phyloP scores from a whole-genome alignment of 1,284 basidiomycete species.

The Chalciporus piperatoides region DNA sequence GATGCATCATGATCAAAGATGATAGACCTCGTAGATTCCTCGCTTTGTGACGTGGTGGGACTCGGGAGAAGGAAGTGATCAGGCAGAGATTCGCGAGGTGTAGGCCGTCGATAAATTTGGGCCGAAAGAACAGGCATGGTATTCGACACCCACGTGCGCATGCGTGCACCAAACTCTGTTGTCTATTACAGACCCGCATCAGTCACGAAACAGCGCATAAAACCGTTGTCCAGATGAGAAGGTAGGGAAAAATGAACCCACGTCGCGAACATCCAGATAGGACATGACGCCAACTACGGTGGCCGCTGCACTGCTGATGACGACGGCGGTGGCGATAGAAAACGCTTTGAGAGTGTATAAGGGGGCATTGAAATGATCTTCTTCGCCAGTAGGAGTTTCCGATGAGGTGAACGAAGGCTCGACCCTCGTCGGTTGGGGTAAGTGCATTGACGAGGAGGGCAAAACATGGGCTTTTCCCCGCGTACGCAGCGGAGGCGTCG shows the following conservation, averaged over 20 bases:
- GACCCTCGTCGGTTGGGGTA: neutral
- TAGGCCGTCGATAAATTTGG: constrained; percentile 44
- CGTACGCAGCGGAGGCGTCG: neutral
- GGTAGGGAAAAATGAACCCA: constrained; percentile 23
- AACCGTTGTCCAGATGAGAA: neutral
- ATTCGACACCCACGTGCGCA: constrained; percentile 43
- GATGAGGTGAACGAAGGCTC: neutral
- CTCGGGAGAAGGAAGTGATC: neutral
- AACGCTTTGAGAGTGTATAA: constrained; percentile 45
- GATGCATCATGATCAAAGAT: constrained; percentile 38
- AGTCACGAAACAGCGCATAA: neutral
- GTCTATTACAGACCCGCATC: constrained; percentile 36
- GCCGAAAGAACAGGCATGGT: constrained; percentile 47
- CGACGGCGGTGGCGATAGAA: constrained; percentile 42
- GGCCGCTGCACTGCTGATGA: constrained; percentile 32
- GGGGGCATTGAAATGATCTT: constrained; percentile 38
- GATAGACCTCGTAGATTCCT: neutral
- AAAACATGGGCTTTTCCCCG: neutral
- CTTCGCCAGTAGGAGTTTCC: constrained; percentile 1
- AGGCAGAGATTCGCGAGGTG: constrained; percentile 9
- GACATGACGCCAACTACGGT: constrained; percentile 39
- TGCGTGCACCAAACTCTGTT: constrained; percentile 50
- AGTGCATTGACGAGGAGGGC: neutral
- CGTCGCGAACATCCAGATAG: constrained; percentile 39
- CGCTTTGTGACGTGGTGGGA: neutral